These are phyloP conservation scores for Myrica gale DNA, from an alignment of 306 rosid genomes.

Conservation along the genomic window DNA sequence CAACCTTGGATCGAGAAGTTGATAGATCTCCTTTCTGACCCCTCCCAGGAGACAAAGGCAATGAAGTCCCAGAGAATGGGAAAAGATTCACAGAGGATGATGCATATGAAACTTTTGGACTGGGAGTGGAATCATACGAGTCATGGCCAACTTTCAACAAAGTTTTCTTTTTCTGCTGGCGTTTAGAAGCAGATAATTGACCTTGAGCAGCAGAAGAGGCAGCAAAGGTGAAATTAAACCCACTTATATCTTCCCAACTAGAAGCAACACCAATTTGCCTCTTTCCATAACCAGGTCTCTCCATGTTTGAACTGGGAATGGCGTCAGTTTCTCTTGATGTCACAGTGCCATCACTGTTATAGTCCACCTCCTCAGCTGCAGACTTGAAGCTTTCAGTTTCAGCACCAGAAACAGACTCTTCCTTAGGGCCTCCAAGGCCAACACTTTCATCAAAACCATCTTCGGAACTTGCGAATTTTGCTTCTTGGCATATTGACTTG, in stretches of 20 bases:
- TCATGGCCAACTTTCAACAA: constrained; percentile 61
- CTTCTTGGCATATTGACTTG: constrained; percentile 29
- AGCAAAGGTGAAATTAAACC: constrained; percentile 69
- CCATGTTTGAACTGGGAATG: constrained; percentile 39
- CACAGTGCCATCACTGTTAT: constrained; percentile 36
- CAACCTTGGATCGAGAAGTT: constrained; percentile 37
- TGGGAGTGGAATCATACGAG: constrained; percentile 37
- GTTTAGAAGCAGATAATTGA: constrained; percentile 61
- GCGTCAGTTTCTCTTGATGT: constrained; percentile 48
- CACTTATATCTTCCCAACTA: constrained; percentile 45
- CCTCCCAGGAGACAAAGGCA: constrained; percentile 42
- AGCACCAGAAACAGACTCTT: constrained; percentile 59
- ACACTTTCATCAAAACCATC: constrained; percentile 23
- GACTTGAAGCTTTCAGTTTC: constrained; percentile 90
- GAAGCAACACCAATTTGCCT: constrained; percentile 43
- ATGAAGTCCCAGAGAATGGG: constrained; percentile 54
- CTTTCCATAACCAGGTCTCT: constrained; percentile 37
- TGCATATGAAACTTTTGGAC: constrained; percentile 56
- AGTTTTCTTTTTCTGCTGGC: constrained; percentile 56
- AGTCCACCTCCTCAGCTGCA: constrained; percentile 64
- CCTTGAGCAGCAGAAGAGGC: constrained; percentile 65
- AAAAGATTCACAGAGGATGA: constrained; percentile 51
- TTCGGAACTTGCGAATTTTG: constrained; percentile 36
- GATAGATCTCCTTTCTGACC: constrained; percentile 46
- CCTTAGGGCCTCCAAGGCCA: constrained; percentile 42